These are phyloP conservation scores for Candida qinlingensis DNA, from an alignment of 805 yeast species.

Conservation along the genomic window DNA sequence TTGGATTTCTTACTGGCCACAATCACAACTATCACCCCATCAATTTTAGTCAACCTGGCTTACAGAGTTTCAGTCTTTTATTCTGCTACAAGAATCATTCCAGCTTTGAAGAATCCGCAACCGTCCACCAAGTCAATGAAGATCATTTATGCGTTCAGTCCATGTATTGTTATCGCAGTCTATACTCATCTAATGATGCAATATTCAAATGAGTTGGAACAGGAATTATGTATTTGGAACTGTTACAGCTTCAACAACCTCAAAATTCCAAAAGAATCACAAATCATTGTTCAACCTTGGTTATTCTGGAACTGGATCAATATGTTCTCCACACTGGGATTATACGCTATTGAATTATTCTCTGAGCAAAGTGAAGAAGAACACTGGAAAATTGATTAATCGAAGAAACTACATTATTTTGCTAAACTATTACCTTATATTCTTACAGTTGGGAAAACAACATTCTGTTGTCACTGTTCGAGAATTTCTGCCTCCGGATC, in stretches of 20 bases:
- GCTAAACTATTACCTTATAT: no score
- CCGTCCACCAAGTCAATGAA: constrained; percentile 33
- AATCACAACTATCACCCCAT: constrained; percentile 58
- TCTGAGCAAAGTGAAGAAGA: constrained; percentile 25
- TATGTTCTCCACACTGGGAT: constrained; percentile 70
- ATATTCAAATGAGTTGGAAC: constrained; percentile 61
- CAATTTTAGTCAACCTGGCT: constrained; percentile 74
- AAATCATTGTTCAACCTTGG: constrained; percentile 60
- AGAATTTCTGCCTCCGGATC: no score
- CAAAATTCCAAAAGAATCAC: constrained; percentile 10
- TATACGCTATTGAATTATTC: constrained; percentile 74
- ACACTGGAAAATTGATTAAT: constrained; percentile 21
- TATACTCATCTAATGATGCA: constrained; percentile 92
- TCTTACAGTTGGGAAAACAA: no score
- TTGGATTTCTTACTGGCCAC: constrained; percentile 43
- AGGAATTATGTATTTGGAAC: constrained; percentile 57
- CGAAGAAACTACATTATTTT: no score
- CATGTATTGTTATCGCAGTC: constrained; percentile 90
- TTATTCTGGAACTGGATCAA: constrained; percentile 98
- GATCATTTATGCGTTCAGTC: constrained; percentile 81
- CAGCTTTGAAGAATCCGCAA: constrained; percentile 48
- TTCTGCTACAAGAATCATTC: constrained; percentile 92
- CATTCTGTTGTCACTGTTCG: no score
- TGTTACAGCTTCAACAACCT: constrained; percentile 32
- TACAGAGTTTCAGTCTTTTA: constrained; percentile 82